Conservation (phyloP, 1,139 yeast genomes). For the Hyphopichia fennica region DNA sequence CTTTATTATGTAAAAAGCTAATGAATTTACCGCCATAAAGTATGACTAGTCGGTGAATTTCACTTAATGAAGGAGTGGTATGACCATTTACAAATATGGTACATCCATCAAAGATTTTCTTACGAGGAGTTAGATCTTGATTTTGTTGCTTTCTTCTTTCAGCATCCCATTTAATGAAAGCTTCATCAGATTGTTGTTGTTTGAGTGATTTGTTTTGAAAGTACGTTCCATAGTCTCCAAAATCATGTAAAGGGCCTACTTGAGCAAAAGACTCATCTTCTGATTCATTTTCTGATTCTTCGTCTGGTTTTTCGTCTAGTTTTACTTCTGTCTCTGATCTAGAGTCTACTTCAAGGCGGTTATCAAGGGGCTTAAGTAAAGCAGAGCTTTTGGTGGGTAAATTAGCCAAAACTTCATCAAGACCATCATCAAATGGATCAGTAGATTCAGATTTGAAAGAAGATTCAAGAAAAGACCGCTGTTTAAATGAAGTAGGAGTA, state of each 20-base stretch:
- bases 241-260: constrained; percentile 45
- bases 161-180: constrained; percentile 49
- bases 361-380: too few relatives aligned
- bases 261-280: constrained; percentile 18
- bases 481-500: neutral
- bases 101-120: constrained; percentile 54
- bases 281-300: neutral
- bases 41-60: constrained; percentile 69
- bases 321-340: too few relatives aligned
- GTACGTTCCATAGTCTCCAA: constrained; percentile 71
- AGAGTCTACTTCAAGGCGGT: too few relatives aligned
- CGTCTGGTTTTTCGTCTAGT: neutral
- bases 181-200: constrained; percentile 67
- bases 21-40: constrained; percentile 79
- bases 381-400: neutral
- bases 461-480: neutral
- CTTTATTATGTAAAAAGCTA: constrained; percentile 66
- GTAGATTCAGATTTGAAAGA: constrained; percentile 8
- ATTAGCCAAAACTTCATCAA: constrained; percentile 24
- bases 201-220: constrained; percentile 65
- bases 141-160: constrained; percentile 29
- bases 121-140: constrained; percentile 14
- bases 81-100: constrained; percentile 80
- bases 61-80: constrained; percentile 74
- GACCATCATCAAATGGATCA: constrained; percentile 44